Base-by-base conservation (phyloP, 305 asterid genomes). In the Petunia hybrid region DNA sequence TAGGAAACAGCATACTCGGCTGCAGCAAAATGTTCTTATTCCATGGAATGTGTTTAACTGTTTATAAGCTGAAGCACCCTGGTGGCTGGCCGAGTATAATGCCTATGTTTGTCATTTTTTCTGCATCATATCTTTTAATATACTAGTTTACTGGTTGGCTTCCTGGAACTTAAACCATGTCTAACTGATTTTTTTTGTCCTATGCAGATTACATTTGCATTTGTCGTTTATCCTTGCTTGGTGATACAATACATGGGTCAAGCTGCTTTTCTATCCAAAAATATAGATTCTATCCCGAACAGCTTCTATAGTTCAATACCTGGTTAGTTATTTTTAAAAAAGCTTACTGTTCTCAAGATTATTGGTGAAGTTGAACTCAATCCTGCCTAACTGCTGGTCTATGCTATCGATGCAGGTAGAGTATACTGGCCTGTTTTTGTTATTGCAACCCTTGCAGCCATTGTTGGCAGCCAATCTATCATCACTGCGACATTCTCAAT, bases 191-290 rank as follows among this genome's bases (percentile, higher is more conserved):
- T 80, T 65, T 85, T 38, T 75, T 57, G 38, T 6, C 84, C 85
- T 3, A n/a, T 16, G 63, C 98, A 96, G 99, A 85, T 96, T 85
- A 97, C 98, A 68, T 96, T 96, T 90, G 83, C 89, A 73, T 82
- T 84, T 79, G 86, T 87, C 68, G 94, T 94, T 68, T 96, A 96
- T 87, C 99, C 99, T 46, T 93, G 98, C 85, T 90, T 94, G 89
- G 97, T 92, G 57, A 84, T 96, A 87, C 99, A 96, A 87, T 96
- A 96, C 87, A 94, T 96, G 98, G 98, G 99, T 73, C 99, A 96
- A 86, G 98, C 98, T 85, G 98, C 98, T 80, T 96, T 83, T 87
- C 95, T 94, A 45, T 92, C 99, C 1, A 92, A 90, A 89, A 88
- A 96, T 80, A 81, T 89, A 38, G 4, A 82, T 45, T 90, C 91